Percentiles rank a stretch among this genome's conserved stretches.
Conservation (phyloP, 1,284 basidiomycete species). For the Grifola frondosa region DNA sequence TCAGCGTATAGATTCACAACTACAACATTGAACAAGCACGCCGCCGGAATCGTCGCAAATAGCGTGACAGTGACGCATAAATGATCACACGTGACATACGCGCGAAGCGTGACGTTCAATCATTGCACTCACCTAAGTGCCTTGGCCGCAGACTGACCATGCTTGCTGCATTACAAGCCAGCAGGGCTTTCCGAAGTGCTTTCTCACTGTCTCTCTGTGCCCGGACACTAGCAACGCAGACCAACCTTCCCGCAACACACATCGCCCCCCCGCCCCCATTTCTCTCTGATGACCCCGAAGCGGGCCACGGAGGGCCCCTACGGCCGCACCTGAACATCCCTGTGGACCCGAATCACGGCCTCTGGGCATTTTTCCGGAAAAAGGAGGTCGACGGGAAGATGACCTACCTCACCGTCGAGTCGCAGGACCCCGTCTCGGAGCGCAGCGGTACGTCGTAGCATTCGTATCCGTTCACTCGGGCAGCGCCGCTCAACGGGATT, state of each 20-base stretch:
- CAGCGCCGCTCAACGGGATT: constrained; percentile 1
- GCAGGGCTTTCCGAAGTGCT: too few species aligned
- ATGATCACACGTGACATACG: too few species aligned
- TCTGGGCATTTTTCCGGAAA: constrained; percentile 74
- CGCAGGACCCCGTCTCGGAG: constrained; percentile 40
- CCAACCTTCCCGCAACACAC: constrained; percentile 2
- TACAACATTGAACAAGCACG: too few species aligned
- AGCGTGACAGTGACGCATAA: too few species aligned
- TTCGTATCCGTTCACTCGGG: constrained; percentile 1
- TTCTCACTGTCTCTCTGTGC: neutral
- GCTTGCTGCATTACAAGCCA: too few species aligned
- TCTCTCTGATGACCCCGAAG: neutral
- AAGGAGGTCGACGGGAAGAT: constrained; percentile 40
- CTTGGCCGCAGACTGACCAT: too few species aligned
- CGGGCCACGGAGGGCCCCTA: constrained; percentile 27
- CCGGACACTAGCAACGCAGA: constrained; percentile 4
- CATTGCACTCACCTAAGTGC: too few species aligned
- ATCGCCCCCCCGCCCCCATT: neutral
- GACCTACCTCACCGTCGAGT: constrained; percentile 44
- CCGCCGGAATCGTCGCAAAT: too few species aligned
- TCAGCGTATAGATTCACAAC: too few species aligned
- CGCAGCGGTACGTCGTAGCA: constrained; percentile 36
- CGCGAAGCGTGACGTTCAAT: too few species aligned
- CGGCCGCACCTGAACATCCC: constrained; percentile 44
- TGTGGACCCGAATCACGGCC: constrained; percentile 61